Base-by-base conservation (phyloP, 495 filamentous ascomycete genomes). In the Aspergillus asperescens region DNA sequence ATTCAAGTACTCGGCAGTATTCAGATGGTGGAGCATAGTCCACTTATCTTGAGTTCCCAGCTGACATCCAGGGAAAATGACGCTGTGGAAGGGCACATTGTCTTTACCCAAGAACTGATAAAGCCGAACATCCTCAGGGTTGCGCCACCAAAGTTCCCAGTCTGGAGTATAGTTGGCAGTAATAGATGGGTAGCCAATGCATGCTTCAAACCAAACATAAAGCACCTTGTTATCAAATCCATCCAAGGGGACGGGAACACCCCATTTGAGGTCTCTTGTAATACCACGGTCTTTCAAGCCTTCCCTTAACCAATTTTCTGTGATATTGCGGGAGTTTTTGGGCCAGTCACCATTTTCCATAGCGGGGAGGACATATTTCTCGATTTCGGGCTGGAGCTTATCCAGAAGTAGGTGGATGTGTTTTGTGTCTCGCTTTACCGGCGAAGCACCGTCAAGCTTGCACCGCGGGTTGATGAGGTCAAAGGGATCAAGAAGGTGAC, bases 81-180 rank as follows among this genome's bases (percentile, higher is more conserved):
- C 86, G 31, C 81, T 83, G 68, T 94, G 90, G 73, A 91, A 96
- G 19, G 87, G 87, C 9, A 95, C 89, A 56, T 97, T 97, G 73
- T 97, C 92, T 70, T 97, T 97, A 67, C 92, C 92, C 82, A 97
- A 85, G 78, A 97, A 97, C 68, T 98, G 93, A 67, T 93, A 96
- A 5, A 98, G 81, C 62, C 85, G 81, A 28, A 96, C 92, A 32
- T 95, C 75, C 19, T 92, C 83, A 6, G 89, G 88, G 67, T 95
- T 84, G 57, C 84, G 83, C 93, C 93, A 98, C 93, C 93, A 98
- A 50, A 84, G 74, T 73, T 95, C 84, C 93, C 93, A 98, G 45
- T 95, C 64, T 22, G 87, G 77, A 5, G 90, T 96, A 67, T 93
- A 96, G 57, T 85, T 90, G 49, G 88, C 89, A 6, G 93, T 97